Conservation (phyloP, 495 filamentous ascomycete genomes). For the Haplographium delicatum region DNA sequence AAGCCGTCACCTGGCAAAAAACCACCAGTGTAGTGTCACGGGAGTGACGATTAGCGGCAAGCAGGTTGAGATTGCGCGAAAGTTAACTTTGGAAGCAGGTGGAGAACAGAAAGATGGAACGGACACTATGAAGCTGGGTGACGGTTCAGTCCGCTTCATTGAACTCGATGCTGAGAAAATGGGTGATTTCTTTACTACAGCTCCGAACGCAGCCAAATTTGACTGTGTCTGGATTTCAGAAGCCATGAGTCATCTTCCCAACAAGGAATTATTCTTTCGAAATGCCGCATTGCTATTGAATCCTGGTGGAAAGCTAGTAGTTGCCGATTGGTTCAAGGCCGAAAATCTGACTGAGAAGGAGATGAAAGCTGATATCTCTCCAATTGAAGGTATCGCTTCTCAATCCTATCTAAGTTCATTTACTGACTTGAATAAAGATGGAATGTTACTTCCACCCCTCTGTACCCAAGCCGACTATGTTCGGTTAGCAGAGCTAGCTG, state of each 20-base stretch:
- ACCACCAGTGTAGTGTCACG: conserved; percentile 42
- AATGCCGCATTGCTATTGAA: conserved; percentile 40
- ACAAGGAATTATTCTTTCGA: conserved; percentile 49
- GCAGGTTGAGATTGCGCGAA: conserved; percentile 47
- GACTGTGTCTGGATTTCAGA: conserved; percentile 56
- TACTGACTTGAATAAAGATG: conserved; percentile 31
- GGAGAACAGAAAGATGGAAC: conserved; percentile 2
- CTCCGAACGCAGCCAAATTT: conserved; percentile 29
- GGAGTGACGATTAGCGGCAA: conserved; percentile 53
- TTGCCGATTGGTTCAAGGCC: conserved; percentile 53
- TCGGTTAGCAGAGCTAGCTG: conserved; percentile 37
- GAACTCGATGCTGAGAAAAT: conserved; percentile 57
- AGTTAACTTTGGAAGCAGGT: conserved; percentile 34
- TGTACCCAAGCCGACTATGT: conserved; percentile 46
- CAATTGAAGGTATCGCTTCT: conserved; percentile 53
- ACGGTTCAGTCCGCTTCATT: conserved; percentile 42
- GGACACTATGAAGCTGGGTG: conserved; percentile 29
- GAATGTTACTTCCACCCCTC: conserved; percentile 50
- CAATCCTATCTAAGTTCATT: too few species aligned
- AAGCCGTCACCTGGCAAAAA: conserved; percentile 42
- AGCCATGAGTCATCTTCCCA: conserved; percentile 51
- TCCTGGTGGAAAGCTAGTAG: conserved; percentile 40
- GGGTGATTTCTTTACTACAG: conserved; percentile 40
- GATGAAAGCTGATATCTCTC: conserved; percentile 46
- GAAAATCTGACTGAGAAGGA: conserved; percentile 36